Conservation (phyloP, 1,284 basidiomycete species). For the Ceratobasidium sp. region DNA sequence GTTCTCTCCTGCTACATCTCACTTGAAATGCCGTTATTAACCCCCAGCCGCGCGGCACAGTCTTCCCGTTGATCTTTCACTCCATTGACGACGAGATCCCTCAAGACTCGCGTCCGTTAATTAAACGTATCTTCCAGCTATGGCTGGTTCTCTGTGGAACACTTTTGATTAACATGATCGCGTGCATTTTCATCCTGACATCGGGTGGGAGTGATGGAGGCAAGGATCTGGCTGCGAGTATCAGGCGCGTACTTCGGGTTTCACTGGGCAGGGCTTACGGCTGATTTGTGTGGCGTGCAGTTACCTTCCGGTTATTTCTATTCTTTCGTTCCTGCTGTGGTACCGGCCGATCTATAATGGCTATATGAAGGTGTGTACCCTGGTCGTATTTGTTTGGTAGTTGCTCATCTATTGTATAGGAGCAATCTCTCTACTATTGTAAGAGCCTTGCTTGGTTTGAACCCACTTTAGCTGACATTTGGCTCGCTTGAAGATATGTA, state of each 20-base stretch:
- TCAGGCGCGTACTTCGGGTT: conserved; percentile 66
- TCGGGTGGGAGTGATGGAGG: conserved; percentile 81
- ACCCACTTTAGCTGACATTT: conserved; percentile 13
- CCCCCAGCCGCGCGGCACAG: conserved; percentile 58
- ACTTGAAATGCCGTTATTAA: too few species aligned
- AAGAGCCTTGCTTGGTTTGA: conserved; percentile 50
- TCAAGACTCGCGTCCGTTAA: conserved; percentile 78
- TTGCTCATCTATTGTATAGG: conserved; percentile 57
- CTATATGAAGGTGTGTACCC: conserved; percentile 84
- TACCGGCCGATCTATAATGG: conserved; percentile 97
- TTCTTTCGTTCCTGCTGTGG: conserved; percentile 90
- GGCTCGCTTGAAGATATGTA: conserved; percentile 78
- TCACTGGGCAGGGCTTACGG: conserved; percentile 46
- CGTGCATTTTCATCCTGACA: conserved; percentile 87
- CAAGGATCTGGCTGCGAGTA: conserved; percentile 80
- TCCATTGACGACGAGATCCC: conserved; percentile 91
- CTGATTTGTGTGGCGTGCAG: conserved; percentile 56
- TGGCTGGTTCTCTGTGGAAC: conserved; percentile 86
- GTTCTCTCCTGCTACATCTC: too few species aligned
- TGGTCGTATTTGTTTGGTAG: not conserved
- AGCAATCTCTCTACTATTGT: conserved; percentile 88
- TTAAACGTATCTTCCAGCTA: conserved; percentile 85
- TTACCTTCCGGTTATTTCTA: conserved; percentile 84
- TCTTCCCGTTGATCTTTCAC: conserved; percentile 94
- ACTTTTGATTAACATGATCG: conserved; percentile 89